phyloP scores from a whole-genome alignment of 1,139 yeast species.

The Candida sp. region DNA sequence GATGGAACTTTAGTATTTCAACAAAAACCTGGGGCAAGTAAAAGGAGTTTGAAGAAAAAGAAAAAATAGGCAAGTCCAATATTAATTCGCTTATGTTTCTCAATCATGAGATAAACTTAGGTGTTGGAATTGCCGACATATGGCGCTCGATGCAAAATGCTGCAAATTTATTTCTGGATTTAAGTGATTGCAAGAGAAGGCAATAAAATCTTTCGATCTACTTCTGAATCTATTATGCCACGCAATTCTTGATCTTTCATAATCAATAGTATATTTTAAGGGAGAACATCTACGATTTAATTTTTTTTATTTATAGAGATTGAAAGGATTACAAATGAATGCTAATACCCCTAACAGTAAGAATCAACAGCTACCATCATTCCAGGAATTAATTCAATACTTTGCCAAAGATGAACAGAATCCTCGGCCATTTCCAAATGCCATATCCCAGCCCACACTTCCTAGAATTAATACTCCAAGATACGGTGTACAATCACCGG shows the following conservation, averaged over 20 bases:
- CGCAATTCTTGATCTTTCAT: background rate
- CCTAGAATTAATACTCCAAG: background rate
- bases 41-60: slow-evolving; percentile 14
- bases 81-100: background rate
- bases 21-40: slow-evolving; percentile 15
- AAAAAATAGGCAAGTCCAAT: slow-evolving; percentile 3
- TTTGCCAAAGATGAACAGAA: background rate
- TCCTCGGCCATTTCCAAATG: background rate
- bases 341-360: background rate
- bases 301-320: background rate
- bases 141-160: slow-evolving; percentile 2
- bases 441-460: background rate
- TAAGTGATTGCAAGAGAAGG: background rate
- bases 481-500: background rate
- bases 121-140: background rate
- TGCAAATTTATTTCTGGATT: background rate
- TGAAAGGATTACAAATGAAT: background rate
- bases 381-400: slow-evolving; percentile 9
- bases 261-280: background rate
- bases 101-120: background rate
- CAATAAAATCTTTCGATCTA: background rate
- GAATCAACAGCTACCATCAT: slow-evolving; percentile 8
- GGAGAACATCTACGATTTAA: background rate
- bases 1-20: slow-evolving; percentile 63
- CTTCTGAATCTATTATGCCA: background rate